Evolutionary conservation across 805 yeast genomes (phyloP).

Genomic region (Hanseniaspora lachancei): DNA sequence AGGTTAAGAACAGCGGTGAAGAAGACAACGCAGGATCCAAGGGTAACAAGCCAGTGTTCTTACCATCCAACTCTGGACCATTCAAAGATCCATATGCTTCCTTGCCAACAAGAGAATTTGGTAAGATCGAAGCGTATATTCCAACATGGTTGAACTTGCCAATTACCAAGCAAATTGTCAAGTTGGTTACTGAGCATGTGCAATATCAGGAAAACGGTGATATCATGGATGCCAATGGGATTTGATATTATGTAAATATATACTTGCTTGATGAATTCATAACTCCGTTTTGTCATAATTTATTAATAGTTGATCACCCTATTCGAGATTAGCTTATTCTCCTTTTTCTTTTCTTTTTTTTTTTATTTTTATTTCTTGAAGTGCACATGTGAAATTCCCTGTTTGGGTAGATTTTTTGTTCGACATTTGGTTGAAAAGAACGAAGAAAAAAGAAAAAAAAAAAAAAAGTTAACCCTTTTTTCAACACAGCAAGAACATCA

Average conservation of each 20-base stretch:
- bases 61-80: conserved; percentile 56
- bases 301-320: background rate
- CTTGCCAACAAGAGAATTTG: conserved; percentile 62
- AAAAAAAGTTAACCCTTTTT: background rate
- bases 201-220: conserved; percentile 41
- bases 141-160: conserved; percentile 92
- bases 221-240: background rate
- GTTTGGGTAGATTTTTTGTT: background rate
- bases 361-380: conserved; percentile 14
- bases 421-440: background rate
- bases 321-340: background rate
- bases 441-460: background rate
- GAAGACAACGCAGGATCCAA: conserved; percentile 30
- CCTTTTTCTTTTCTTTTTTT: background rate
- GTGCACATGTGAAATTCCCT: conserved; percentile 5
- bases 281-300: background rate
- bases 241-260: background rate
- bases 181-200: conserved; percentile 73
- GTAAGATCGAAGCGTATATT: conserved; percentile 75
- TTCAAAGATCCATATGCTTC: conserved; percentile 74
- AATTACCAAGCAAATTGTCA: conserved; percentile 73
- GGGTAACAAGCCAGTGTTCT: conserved; percentile 44
- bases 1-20: conserved; percentile 42
- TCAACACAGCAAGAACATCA: background rate
- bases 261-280: background rate